phyloP scores from a whole-genome alignment of 2,329 filamentous ascomycete genomes.

The Cytospora schulzeri region DNA sequence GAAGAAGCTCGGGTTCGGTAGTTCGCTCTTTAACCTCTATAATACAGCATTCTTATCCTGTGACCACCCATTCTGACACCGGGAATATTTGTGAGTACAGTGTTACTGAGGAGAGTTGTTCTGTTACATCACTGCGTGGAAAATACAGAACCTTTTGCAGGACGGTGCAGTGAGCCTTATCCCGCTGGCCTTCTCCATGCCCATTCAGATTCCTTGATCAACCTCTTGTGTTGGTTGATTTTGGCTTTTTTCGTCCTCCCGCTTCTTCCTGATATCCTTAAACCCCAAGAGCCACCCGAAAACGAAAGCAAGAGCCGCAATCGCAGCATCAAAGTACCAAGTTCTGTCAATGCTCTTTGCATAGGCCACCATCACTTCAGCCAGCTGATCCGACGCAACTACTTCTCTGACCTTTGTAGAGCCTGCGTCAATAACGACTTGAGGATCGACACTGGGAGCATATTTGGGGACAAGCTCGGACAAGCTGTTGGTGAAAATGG shows the following conservation, averaged over 20 bases:
- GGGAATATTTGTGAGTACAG: no score
- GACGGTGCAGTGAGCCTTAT: no score
- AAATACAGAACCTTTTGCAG: no score
- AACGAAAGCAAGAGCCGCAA: not conserved
- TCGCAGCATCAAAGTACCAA: not conserved
- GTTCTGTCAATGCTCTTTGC: not conserved
- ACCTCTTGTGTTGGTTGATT: no score
- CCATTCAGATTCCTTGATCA: no score
- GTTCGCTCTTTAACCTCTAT: no score
- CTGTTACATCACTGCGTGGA: no score
- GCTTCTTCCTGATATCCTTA: not conserved
- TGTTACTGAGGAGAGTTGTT: no score
- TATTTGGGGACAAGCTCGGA: not conserved
- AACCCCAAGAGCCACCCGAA: not conserved
- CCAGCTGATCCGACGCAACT: not conserved
- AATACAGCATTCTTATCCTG: no score
- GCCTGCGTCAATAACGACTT: not conserved
- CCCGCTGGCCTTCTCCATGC: no score
- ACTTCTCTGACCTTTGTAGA: not conserved
- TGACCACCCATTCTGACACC: no score
- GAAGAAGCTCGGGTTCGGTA: no score
- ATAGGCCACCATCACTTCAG: not conserved
- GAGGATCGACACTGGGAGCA: not conserved
- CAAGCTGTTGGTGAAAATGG: slow-evolving; percentile 5
- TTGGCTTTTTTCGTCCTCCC: not conserved